Evolutionary conservation across 768 basidiomycete species (phyloP).

Genomic region (Serendipita sp.): DNA sequence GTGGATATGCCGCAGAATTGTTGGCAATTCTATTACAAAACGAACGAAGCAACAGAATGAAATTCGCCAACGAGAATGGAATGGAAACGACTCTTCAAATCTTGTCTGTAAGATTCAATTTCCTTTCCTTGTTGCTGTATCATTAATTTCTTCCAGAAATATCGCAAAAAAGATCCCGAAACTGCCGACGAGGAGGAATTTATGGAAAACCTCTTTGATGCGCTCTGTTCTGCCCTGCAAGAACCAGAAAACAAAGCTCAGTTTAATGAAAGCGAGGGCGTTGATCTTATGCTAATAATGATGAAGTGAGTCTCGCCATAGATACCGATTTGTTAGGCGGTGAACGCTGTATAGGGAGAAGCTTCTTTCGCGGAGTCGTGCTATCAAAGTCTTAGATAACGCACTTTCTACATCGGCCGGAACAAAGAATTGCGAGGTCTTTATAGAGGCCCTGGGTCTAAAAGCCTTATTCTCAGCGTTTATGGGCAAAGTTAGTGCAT

Average conservation of each 20-base stretch:
- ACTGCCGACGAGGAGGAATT: constrained; percentile 89
- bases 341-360: constrained; percentile 47
- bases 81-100: constrained; percentile 62
- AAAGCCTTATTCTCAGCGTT: constrained; percentile 82
- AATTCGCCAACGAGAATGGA: constrained; percentile 57
- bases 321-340: not conserved
- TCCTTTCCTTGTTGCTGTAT: constrained; percentile 9
- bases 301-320: constrained; percentile 54
- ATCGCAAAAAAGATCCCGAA: constrained; percentile 64
- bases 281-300: constrained; percentile 95
- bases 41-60: constrained; percentile 48
- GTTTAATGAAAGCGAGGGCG: constrained; percentile 83
- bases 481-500: constrained; percentile 73
- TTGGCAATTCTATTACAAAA: constrained; percentile 81
- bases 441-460: constrained; percentile 75
- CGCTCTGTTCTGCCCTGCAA: constrained; percentile 68
- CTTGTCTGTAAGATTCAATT: constrained; percentile 47
- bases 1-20: constrained; percentile 83
- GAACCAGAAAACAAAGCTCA: constrained; percentile 64
- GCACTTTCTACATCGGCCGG: constrained; percentile 71
- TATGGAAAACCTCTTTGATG: constrained; percentile 94
- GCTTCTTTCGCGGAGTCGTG: constrained; percentile 56
- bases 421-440: constrained; percentile 56
- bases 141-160: constrained; percentile 40
- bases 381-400: constrained; percentile 84